Evolutionary conservation across 2,329 filamentous ascomycete genomes (phyloP).

Genomic region (Domatiomyces catenatus): DNA sequence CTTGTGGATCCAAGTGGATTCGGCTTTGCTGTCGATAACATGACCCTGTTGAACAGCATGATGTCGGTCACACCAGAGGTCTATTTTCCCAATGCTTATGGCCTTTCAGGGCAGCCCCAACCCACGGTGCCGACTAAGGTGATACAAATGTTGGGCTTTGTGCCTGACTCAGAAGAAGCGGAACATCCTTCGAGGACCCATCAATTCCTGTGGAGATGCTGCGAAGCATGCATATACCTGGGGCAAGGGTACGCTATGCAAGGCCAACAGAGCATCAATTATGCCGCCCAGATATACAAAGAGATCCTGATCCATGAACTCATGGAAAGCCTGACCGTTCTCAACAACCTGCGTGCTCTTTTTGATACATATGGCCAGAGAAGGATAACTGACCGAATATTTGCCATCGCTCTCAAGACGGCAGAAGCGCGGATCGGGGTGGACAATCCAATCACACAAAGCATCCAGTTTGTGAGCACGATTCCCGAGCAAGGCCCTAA

Average conservation of each 20-base stretch:
- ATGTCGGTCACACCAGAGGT: not conserved
- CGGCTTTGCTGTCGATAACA: not conserved
- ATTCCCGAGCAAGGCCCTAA: slow-evolving; percentile 3
- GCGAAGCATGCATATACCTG: not conserved
- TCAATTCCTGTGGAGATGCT: not conserved
- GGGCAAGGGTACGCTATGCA: not conserved
- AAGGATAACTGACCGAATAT: slow-evolving; percentile 2
- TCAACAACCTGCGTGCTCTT: slow-evolving; percentile 5
- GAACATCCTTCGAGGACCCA: not conserved
- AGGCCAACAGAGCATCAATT: slow-evolving; percentile 2
- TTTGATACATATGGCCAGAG: slow-evolving; percentile 9
- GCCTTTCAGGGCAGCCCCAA: not conserved
- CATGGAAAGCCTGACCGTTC: slow-evolving; percentile 5
- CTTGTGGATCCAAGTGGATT: not conserved
- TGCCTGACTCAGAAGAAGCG: not conserved
- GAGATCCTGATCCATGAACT: slow-evolving; percentile 7
- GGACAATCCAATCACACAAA: slow-evolving; percentile 8
- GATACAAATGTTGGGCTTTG: not conserved
- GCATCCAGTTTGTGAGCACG: slow-evolving; percentile 6
- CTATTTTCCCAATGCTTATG: not conserved
- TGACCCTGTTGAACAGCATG: not conserved
- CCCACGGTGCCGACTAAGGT: not conserved
- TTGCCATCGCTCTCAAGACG: slow-evolving; percentile 4
- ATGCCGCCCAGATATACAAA: slow-evolving; percentile 2
- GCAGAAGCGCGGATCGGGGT: slow-evolving; percentile 3